phyloP scores from a whole-genome alignment of 2,329 filamentous ascomycete species.

The Hypoxylon sp. region DNA sequence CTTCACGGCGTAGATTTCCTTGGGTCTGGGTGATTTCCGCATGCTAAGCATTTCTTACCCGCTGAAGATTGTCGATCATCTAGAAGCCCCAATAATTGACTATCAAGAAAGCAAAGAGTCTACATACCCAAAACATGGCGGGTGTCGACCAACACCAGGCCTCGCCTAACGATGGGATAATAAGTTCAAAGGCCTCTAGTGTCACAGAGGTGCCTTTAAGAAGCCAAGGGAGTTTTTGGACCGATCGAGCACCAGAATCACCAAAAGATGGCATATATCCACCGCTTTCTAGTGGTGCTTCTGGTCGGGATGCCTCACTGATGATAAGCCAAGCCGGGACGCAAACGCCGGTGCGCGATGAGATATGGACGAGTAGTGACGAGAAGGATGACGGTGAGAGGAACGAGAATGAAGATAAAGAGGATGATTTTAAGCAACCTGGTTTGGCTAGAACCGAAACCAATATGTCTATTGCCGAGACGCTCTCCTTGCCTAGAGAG shows the following conservation, averaged over 20 bases:
- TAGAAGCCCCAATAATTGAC: neutral
- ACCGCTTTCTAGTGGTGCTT: constrained; percentile 8
- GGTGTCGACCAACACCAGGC: constrained; percentile 6
- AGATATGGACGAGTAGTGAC: constrained; percentile 32
- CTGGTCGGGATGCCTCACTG: constrained; percentile 24
- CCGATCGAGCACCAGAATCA: constrained; percentile 6
- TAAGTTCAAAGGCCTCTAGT: constrained; percentile 29
- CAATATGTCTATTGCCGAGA: constrained; percentile 40
- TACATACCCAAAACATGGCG: constrained; percentile 15
- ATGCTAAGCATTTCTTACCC: neutral
- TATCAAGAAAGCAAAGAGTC: neutral
- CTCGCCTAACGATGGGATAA: constrained; percentile 1
- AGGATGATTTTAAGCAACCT: constrained; percentile 6
- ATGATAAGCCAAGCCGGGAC: constrained; percentile 23
- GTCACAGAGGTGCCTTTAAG: constrained; percentile 22
- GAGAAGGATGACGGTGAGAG: constrained; percentile 18
- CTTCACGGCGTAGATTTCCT: neutral
- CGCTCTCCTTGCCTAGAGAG: constrained; percentile 41
- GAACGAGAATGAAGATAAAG: constrained; percentile 1
- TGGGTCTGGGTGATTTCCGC: neutral
- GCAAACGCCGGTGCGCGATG: constrained; percentile 25
- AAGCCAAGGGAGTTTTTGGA: constrained; percentile 12
- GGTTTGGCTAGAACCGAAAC: constrained; percentile 32
- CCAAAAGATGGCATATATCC: constrained; percentile 7
- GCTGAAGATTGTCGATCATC: neutral